Evolutionary conservation across 305 asterid genomes (phyloP).

Genomic region (Plantago coronopus): DNA sequence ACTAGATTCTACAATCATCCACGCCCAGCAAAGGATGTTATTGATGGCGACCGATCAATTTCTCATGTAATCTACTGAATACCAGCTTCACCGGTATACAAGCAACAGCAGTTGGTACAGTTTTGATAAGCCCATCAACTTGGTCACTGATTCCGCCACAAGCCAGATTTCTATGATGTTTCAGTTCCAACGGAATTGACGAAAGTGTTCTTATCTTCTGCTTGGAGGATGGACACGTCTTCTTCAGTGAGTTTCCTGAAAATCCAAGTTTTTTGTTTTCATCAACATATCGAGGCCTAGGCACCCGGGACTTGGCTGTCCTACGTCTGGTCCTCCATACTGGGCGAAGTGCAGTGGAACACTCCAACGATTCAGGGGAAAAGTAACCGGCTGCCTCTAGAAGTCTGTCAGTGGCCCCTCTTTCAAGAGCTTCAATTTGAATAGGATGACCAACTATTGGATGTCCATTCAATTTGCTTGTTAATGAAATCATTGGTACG

Average conservation of each 20-base stretch:
- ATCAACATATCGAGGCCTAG: conserved; percentile 52
- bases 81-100: conserved; percentile 91
- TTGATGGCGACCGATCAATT: conserved; percentile 58
- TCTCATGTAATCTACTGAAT: conserved; percentile 87
- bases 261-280: conserved; percentile 32
- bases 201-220: conserved; percentile 78
- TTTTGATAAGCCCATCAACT: conserved; percentile 49
- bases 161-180: conserved; percentile 33
- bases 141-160: conserved; percentile 28
- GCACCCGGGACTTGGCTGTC: conserved; percentile 79
- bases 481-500: conserved; percentile 77
- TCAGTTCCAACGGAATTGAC: conserved; percentile 54
- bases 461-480: conserved; percentile 76
- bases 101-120: conserved; percentile 52
- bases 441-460: conserved; percentile 85
- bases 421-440: conserved; percentile 70
- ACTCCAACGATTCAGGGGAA: conserved; percentile 40
- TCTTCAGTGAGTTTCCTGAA: conserved; percentile 49
- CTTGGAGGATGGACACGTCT: conserved; percentile 42
- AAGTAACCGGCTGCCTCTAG: conserved; percentile 37
- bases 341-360: conserved; percentile 53
- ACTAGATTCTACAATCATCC: conserved; percentile 30
- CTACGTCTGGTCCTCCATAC: conserved; percentile 91
- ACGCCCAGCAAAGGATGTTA: conserved; percentile 18
- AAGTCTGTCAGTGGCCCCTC: conserved; percentile 44